Percentiles rank a stretch among this genome's conserved stretches.
Evolutionary conservation across 1,139 yeast species (phyloP).

Genomic region (Hemisphaericaspora subhashii): DNA sequence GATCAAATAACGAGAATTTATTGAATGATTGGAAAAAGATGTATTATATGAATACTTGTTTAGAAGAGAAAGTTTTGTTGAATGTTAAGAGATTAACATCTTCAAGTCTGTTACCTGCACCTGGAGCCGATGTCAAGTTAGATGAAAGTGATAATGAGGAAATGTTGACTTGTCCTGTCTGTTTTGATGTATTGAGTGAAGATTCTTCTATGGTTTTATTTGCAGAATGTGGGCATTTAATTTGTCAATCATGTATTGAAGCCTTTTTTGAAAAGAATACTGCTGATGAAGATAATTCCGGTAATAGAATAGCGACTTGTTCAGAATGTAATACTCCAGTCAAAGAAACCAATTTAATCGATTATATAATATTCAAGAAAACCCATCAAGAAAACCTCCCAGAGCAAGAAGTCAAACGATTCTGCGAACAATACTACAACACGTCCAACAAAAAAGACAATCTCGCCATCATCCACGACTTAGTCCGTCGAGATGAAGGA

Average conservation of each 20-base stretch:
- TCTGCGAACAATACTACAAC: conserved; percentile 12
- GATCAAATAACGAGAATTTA: conserved; percentile 13
- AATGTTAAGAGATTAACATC: conserved; percentile 6
- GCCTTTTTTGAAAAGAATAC: conserved; percentile 48
- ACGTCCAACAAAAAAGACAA: conserved; percentile 9
- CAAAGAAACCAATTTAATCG: conserved; percentile 44
- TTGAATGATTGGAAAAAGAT: conserved; percentile 25
- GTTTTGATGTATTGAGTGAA: conserved; percentile 59
- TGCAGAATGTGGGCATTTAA: conserved; percentile 66
- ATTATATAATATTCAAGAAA: conserved; percentile 53
- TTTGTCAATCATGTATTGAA: conserved; percentile 63
- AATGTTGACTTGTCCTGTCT: conserved; percentile 61
- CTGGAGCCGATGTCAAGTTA: not conserved
- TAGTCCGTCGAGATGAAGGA: conserved; percentile 32
- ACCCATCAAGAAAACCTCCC: conserved; percentile 30
- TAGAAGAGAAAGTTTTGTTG: conserved; percentile 3
- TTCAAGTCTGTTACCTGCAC: not conserved
- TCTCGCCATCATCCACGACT: conserved; percentile 22
- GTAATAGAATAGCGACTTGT: conserved; percentile 51
- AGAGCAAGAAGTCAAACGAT: conserved; percentile 7
- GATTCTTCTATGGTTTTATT: conserved; percentile 47
- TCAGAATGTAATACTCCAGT: conserved; percentile 45
- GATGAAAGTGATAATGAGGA: conserved; percentile 19
- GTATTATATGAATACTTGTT: conserved; percentile 14
- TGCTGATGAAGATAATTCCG: conserved; percentile 33